phyloP scores from a whole-genome alignment of 192 early-diverging fungal genomes.

The Irineochytrium annulatum region DNA sequence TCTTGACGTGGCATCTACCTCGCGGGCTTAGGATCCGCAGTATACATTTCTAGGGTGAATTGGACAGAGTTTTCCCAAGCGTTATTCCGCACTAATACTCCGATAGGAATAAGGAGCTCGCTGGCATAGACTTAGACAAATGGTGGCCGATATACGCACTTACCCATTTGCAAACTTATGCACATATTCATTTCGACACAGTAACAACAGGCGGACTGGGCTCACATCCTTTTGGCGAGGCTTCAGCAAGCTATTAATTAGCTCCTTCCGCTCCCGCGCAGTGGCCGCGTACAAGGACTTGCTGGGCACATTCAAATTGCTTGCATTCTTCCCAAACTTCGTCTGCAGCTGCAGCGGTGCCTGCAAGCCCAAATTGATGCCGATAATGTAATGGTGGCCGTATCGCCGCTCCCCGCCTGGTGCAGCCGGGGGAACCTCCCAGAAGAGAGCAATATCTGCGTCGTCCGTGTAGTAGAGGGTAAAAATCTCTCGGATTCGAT shows the following conservation, averaged over 20 bases:
- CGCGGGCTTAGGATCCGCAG: conserved; percentile 9
- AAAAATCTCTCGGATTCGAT: conserved; percentile 62
- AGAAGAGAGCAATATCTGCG: conserved; percentile 83
- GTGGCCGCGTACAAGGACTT: conserved; percentile 69
- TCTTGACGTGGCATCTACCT: conserved; percentile 1
- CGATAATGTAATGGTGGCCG: conserved; percentile 91
- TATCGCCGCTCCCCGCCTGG: conserved; percentile 33
- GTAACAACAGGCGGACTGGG: conserved; percentile 59
- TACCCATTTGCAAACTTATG: conserved; percentile 17
- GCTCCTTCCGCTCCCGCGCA: conserved; percentile 55
- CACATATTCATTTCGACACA: conserved; percentile 38
- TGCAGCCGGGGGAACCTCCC: conserved; percentile 40
- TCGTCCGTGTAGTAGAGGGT: conserved; percentile 83
- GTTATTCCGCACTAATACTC: conserved; percentile 60
- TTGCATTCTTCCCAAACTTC: conserved; percentile 19
- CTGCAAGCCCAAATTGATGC: conserved; percentile 80
- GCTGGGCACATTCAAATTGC: conserved; percentile 21
- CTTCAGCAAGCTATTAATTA: conserved; percentile 64
- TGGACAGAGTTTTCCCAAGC: conserved; percentile 61
- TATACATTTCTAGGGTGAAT: conserved; percentile 56
- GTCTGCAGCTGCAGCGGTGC: conserved; percentile 39
- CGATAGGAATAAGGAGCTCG: conserved; percentile 53
- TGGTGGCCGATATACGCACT: background rate
- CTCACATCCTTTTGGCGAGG: conserved; percentile 61
- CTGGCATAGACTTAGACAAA: background rate